Evolutionary conservation across 225 moss, liverwort and hornwort species (phyloP).

Genomic region (Pseudisothecium myosuroides): DNA sequence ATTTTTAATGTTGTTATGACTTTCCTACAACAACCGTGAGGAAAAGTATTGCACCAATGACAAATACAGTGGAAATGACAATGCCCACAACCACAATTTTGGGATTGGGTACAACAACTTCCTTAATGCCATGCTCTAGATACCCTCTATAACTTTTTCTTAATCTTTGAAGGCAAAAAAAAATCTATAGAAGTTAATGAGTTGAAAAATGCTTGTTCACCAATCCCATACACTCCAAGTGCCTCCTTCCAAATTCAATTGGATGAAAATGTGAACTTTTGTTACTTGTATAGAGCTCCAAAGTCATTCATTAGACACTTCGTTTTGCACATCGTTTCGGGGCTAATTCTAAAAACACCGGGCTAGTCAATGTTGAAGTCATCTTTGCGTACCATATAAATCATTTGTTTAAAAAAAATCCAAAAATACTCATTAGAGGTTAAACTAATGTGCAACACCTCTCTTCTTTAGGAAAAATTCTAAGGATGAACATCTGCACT

Average conservation of each 20-base stretch:
- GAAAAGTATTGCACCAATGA: not conserved
- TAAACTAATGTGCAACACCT: too few species aligned
- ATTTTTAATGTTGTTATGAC: not conserved
- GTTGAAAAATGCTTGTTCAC: not conserved
- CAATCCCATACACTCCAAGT: accelerated
- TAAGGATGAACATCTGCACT: not conserved
- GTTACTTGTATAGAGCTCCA: not conserved
- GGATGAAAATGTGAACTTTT: not conserved
- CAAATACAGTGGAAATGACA: not conserved
- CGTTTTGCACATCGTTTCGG: accelerated
- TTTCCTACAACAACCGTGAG: accelerated
- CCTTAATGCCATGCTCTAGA: accelerated
- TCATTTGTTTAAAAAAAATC: too few species aligned
- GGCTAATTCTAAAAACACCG: accelerated
- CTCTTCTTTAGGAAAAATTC: not conserved
- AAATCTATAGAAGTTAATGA: not conserved
- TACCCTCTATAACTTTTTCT: not conserved
- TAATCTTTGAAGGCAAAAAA: not conserved
- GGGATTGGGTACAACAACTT: accelerated
- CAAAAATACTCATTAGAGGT: too few species aligned
- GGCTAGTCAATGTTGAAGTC: accelerated
- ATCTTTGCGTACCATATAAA: accelerated
- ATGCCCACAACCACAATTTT: not conserved
- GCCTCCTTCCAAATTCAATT: not conserved
- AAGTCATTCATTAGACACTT: not conserved